Percentiles rank a stretch among this genome's conserved stretches.
phyloP scores from a whole-genome alignment of 129 eudicot species.

The Chrysanthemum seticuspe region DNA sequence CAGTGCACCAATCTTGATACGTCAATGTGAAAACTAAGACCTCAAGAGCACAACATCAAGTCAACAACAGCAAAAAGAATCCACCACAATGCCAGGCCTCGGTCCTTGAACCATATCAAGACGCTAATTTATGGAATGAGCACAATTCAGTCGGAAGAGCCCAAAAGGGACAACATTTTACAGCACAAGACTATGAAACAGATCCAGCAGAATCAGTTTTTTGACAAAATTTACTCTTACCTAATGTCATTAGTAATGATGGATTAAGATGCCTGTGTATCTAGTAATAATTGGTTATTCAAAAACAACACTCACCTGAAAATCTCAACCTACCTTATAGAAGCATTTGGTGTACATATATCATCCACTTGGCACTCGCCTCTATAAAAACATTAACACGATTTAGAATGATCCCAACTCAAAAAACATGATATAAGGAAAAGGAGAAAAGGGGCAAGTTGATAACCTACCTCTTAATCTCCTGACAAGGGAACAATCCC shows the following conservation, averaged over 20 bases:
- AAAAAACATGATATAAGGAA: conserved; percentile 19
- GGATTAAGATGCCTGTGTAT: not conserved
- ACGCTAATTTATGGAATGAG: not conserved
- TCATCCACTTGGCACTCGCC: conserved; percentile 81
- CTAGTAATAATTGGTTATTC: conserved; percentile 19
- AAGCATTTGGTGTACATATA: conserved; percentile 73
- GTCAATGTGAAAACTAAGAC: too few species aligned
- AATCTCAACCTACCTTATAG: conserved; percentile 77
- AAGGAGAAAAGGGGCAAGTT: conserved; percentile 51
- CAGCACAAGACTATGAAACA: conserved; percentile 6
- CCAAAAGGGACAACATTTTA: conserved; percentile 3
- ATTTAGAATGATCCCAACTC: conserved; percentile 56
- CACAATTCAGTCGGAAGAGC: not conserved
- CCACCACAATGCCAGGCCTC: too few species aligned
- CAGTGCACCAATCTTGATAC: too few species aligned
- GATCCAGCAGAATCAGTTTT: not conserved
- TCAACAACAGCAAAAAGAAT: too few species aligned
- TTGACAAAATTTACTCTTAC: too few species aligned
- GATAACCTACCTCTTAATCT: conserved; percentile 92
- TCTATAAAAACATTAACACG: conserved; percentile 80
- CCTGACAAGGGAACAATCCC: conserved; percentile 56
- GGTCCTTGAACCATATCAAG: too few species aligned
- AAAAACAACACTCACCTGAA: conserved; percentile 92
- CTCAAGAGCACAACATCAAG: too few species aligned
- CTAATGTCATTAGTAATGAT: conserved; percentile 5